Base-by-base conservation (phyloP, 108 stramenopile genomes). In the Pseudonitzschia multiseries region DNA sequence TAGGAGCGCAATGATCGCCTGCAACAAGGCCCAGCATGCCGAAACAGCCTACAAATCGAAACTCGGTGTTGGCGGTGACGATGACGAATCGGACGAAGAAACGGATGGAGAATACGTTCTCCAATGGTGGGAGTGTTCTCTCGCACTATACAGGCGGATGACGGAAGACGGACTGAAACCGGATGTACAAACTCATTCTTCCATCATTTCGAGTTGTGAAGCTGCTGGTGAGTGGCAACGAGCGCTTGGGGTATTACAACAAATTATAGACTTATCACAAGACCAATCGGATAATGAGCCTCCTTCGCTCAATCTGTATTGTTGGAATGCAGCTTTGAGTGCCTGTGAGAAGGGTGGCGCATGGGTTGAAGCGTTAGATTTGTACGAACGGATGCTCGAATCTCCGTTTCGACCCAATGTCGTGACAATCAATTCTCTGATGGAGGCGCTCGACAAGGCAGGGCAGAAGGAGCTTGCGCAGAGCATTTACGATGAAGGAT, bases 221-320 rank as follows among this genome's bases (percentile, higher is more conserved):
- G 82, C 87, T 43, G 91, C 87, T 12, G 91, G 91, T 20, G 69
- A 92, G 76, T 92, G 91, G 91, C 91, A 92, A 66, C 83, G 88
- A 13, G 91, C 91, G 15, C 72, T 92, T 21, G 79, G 88, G 33
- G 81, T 92, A 50, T 75, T 92, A 13, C 79, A 87, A 52, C 70
- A 78, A 2, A 80, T 87, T 70, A 69, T 81, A 12, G 78, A 79
- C 21, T 70, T 75, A 31, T 62, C 61, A 17, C 27, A 33, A 46
- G 69, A 67, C 21, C 41, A 64, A 5, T 2, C 36, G 8, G 43
- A 57, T 5, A 13, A 36, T 17, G 51, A 29, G 5, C 41, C 54
- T 9, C 28, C 76, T 15, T 53, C 57, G 36, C 65, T 82, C 33
- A 92, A 92, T 66, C 43, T 88, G 42, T 89, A 85, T 65, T 92